These are phyloP conservation scores for Stygiomarasmius scandens DNA, from an alignment of 1,284 basidiomycete species.

Conservation along the genomic window DNA sequence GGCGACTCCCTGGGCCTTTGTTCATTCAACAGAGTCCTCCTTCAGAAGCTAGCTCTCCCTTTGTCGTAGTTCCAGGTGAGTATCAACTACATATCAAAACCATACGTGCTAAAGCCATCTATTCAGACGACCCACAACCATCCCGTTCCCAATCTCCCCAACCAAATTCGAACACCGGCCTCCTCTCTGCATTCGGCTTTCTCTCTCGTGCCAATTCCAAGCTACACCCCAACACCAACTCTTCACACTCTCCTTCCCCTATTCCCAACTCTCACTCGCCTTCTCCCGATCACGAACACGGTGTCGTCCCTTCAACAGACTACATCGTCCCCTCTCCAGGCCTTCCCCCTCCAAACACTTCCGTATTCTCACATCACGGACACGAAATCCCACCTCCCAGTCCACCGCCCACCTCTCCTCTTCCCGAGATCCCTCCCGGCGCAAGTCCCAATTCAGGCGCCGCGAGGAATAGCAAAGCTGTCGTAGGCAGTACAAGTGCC, in stretches of 20 bases:
- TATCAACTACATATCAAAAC: too few relatives aligned
- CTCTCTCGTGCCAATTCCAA: background rate
- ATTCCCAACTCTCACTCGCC: slow-evolving; percentile 5
- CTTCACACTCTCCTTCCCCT: background rate
- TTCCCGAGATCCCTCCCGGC: slow-evolving; percentile 10
- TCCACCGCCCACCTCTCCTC: slow-evolving; percentile 14
- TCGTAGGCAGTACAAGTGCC: background rate
- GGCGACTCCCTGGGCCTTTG: slow-evolving; percentile 6
- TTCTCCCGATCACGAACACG: background rate
- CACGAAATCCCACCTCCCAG: slow-evolving; percentile 14
- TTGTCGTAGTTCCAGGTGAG: too few relatives aligned
- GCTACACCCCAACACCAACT: background rate
- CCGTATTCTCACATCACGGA: slow-evolving; percentile 5
- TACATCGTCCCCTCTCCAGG: slow-evolving; percentile 15
- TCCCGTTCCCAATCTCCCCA: background rate
- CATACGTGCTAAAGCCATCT: too few relatives aligned
- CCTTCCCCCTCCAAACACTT: slow-evolving; percentile 2
- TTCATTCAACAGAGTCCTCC: slow-evolving; percentile 9
- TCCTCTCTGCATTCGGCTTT: background rate
- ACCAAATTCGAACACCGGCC: background rate
- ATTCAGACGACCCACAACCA: background rate
- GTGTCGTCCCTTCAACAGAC: slow-evolving; percentile 8
- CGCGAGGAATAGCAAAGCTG: too few relatives aligned
- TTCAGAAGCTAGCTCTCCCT: too few relatives aligned
- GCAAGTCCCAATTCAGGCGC: background rate